Evolutionary conservation across 176 grass and related monocot genomes (phyloP), one percentile per base, ranked within the genome.

Genomic region (Oryza glaberrima): DNA sequence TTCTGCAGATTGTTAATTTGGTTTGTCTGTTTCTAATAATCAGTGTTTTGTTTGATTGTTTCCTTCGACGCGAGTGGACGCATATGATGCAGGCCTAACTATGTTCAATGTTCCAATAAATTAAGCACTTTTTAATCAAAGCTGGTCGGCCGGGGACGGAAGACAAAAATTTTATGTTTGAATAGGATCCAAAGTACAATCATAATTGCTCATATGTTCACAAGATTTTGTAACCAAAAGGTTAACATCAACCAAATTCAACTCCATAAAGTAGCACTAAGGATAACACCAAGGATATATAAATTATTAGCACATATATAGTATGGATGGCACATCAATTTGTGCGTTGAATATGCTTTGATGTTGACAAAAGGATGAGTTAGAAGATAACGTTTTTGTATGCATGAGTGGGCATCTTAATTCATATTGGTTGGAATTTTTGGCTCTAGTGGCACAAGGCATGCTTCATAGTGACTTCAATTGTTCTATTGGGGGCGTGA

Each of bases 301-400:
- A 47, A 14, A 56, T 56, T 56, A 56, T 2, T 0, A n/a, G 73
- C 47, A 83, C 38, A 15, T 67, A 41, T 68, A 76, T 11, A 52
- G 66, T 76, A 52, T 76, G 81, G 81, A 25, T 66, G 41, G 58
- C 81, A 83, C 41, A 49, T 76, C 73, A 7, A 77, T 67, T 67
- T 48, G 65, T 26, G 73, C 77, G 65, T 70, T 58, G 65, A 85
- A 56, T 54, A 76, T 58, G 45, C 34, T 84, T 76, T 84, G 82
- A 84, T 45, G 73, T 70, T 56, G 73, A 36, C 47, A 77, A 77
- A 77, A 77, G 15, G 45, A 8, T 43, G 15, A 77, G 26, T 22
- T 10, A 26, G 8, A 26, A 51, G 17, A 19, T 7, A 23, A 17
- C 17, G 28, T 34, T 83, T 47, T 67, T n/a, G 2, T 10, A 61